Evolutionary conservation across 2,329 filamentous ascomycete genomes (phyloP).

Genomic region (Curvularia hawaiiensis): DNA sequence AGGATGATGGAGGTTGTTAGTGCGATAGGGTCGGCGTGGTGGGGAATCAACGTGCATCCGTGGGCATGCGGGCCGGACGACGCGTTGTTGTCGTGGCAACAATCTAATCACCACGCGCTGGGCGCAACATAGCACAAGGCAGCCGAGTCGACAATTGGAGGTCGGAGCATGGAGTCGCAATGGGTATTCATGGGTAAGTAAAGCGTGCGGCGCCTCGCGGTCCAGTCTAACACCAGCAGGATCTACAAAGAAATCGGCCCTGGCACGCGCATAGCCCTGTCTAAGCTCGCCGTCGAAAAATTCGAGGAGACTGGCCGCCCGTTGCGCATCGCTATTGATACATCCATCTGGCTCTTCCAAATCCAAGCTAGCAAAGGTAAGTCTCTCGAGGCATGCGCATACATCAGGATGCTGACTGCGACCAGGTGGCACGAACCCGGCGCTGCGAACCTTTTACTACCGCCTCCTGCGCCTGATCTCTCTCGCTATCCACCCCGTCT

Average conservation of each 20-base stretch:
- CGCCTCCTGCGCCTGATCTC: constrained; percentile 78
- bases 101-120: constrained; percentile 32
- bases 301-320: constrained; percentile 73
- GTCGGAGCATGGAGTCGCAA: constrained; percentile 32
- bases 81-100: constrained; percentile 38
- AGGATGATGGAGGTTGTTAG: constrained; percentile 17
- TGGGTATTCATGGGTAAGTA: constrained; percentile 49
- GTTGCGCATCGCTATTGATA: constrained; percentile 86
- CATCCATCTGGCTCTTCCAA: constrained; percentile 98
- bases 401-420: constrained; percentile 17
- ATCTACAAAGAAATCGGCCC: constrained; percentile 89
- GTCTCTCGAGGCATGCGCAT: constrained; percentile 2
- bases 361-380: constrained; percentile 77
- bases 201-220: neutral
- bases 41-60: constrained; percentile 18
- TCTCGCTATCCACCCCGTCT: constrained; percentile 82
- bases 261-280: constrained; percentile 78
- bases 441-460: constrained; percentile 90
- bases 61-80: constrained; percentile 22
- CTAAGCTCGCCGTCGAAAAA: constrained; percentile 80
- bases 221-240: constrained; percentile 54
- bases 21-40: constrained; percentile 18
- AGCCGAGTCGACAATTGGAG: constrained; percentile 12
- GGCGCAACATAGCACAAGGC: constrained; percentile 23
- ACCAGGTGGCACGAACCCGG: constrained; percentile 82